Base-by-base conservation (phyloP, 2,329 filamentous ascomycete genomes). In the Arthrinium phaeospermum region DNA sequence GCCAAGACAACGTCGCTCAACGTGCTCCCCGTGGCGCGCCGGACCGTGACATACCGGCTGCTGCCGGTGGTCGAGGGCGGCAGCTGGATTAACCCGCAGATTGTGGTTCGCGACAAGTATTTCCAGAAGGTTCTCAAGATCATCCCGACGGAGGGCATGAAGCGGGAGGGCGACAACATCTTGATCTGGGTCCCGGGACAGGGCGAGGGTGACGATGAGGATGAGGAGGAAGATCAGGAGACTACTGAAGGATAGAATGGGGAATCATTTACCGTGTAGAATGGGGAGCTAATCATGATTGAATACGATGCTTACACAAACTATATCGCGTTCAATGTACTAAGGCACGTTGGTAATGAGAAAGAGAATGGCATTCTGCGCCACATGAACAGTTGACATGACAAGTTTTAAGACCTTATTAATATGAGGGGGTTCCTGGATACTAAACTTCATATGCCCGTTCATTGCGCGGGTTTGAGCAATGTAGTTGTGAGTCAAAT, bases 91-190 rank as follows among this genome's bases (percentile, higher is more conserved):
- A 87, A 81, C 69, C 94, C 95, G 2, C 89, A 89, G 51, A 83
- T 98, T 74, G 90, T 92, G 74, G 94, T 98, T 51, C 88, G 94
- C 74, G 96, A 98, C 84, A 92, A 93, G 77, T 97, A 98, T 78
- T 98, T 98, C 82, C 95, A 97, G 81, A 98, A 98, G 86, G 91
- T 93, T 57, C 82, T 98, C 73, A 91, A 92, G 74, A 91, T 98
- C 34, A 90, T 94, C 73, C 91, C 94, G 2, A 96, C 93, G 0
- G 93, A 92, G 79, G 93, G 91, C 30, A 92, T 91, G 85, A 90
- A 87, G 80, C 84, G 85, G 69, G 89, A 91, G 73, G 91, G 91
- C 81, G 90, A 92, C 4, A 91, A 90, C 0, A 78, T 93, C 30
- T 77, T 91, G 76, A 78, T 93, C 30, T 93, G 91, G 91, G 85